Evolutionary conservation across 163 green algal species (phyloP), one percentile per base, ranked within the genome.

Genomic region (Scenedesmus sp.): DNA sequence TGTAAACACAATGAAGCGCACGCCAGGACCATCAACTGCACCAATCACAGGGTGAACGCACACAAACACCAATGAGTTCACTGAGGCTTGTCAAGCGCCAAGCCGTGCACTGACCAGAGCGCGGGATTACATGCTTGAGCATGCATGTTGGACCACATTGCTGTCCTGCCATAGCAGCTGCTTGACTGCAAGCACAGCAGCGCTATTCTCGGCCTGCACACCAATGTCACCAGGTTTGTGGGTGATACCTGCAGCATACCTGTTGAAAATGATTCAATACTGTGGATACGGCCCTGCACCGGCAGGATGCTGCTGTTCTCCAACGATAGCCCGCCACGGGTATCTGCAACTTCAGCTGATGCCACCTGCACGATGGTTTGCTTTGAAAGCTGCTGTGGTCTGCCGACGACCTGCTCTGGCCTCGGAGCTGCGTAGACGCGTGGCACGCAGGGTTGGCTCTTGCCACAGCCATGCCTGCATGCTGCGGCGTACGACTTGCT

Each of bases 1-100:
- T 20, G 51, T 51, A 79, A 97, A 97, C 22, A 96, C 86, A 3
- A 97, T 90, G 84, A 94, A 95, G 16, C 95, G 91, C 83, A 96
- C 89, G 7, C 95, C 95, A 4, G 93, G 94, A 42, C 95, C 95
- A 59, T 96, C 95, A 30, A 96, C 90, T 2, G 93, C 91, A 81
- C 35, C 30, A 37, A 18, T 26, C 65, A 40, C n/a, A n/a, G n/a
- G 30, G 26, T 3, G 30, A 40, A 40, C 7, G 22, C 59, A 72
- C 24, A 33, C 15, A n/a, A n/a, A 3, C 18, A 26, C 53, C 15
- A 26, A 30, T 22, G 53, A 68, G 53, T 33, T 35, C 3, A n/a
- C n/a, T n/a, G n/a, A n/a, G n/a, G n/a, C n/a, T n/a, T n/a, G n/a
- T n/a, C n/a, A n/a, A n/a, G n/a, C n/a, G n/a, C n/a, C n/a, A n/a